Evolutionary conservation across 1,284 basidiomycete species (phyloP), one percentile per base, ranked within the genome.

Genomic region (Boletus sp.): DNA sequence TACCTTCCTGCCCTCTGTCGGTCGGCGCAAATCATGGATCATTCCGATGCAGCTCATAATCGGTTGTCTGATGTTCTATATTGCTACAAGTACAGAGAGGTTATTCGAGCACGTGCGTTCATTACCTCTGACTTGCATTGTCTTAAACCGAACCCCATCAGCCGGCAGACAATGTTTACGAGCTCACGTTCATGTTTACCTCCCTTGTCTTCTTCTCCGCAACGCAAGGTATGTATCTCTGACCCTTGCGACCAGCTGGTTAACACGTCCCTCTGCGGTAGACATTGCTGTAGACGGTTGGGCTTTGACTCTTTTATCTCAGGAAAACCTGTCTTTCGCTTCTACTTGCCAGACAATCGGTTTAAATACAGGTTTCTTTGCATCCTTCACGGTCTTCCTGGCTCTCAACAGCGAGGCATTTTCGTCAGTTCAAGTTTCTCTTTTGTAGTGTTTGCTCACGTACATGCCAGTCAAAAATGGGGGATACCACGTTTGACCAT

Each of bases 261-360:
- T 58, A 10, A 56, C 22, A 17, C 5, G 17, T 27, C 19, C 5
- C 10, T 37, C 8, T 46, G 34, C 38, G 46, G 25, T 53, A 91
- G 95, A 99, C 67, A 98, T 98, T 54, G 95, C 95, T 40, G 95
- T 99, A 16, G 95, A 99, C 62, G 95, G 90, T 34, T 99, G 96
- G 96, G 96, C 96, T 8, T 78, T 99, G 46, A 98, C 94, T 2
- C 81, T 99, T 37, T 82, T 99, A 46, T 98, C 95, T 2, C 84
- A 93, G 53, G 94, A 95, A 55, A 96, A 94, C 64, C 72, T 99
- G 34, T 92, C 93, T 17, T 99, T 96, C 63, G 96, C 96, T 6
- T 95, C 92, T 22, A 99, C 95, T 4, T 97, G 95, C 42, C 96
- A 99, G 68, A 99, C 96, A 0, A 91, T 99, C 49, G 96, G 96